phyloP scores from a whole-genome alignment of 2,329 filamentous ascomycete genomes.

The Xylariomycetidae sp. region DNA sequence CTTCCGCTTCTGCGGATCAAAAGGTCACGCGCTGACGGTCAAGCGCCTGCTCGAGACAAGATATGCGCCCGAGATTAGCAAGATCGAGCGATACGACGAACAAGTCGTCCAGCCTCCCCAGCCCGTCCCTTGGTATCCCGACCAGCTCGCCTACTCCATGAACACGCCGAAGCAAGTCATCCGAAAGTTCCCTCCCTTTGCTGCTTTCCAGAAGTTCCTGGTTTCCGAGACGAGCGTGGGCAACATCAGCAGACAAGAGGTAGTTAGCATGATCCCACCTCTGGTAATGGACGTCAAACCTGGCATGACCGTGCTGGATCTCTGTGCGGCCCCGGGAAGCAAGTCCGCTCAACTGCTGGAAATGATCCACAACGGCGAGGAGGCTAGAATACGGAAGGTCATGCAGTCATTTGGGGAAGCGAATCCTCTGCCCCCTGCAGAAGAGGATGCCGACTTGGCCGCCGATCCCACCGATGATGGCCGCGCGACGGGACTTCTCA shows the following conservation, averaged over 20 bases:
- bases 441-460: slow-evolving; percentile 50
- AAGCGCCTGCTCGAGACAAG: slow-evolving; percentile 80
- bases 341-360: slow-evolving; percentile 95
- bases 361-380: slow-evolving; percentile 88
- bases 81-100: slow-evolving; percentile 78
- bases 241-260: slow-evolving; percentile 95
- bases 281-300: slow-evolving; percentile 86
- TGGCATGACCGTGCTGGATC: slow-evolving; percentile 87
- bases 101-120: slow-evolving; percentile 73
- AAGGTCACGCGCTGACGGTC: slow-evolving; percentile 89
- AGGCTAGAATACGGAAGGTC: slow-evolving; percentile 72
- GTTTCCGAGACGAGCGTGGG: slow-evolving; percentile 96
- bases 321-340: slow-evolving; percentile 95
- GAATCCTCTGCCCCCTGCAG: slow-evolving; percentile 22
- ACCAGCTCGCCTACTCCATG: slow-evolving; percentile 95
- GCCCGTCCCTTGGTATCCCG: slow-evolving; percentile 86
- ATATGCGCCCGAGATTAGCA: slow-evolving; percentile 85
- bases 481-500: slow-evolving; percentile 80
- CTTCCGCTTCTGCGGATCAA: slow-evolving; percentile 94
- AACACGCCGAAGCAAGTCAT: slow-evolving; percentile 95
- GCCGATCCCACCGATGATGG: slow-evolving; percentile 67
- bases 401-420: slow-evolving; percentile 50
- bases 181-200: slow-evolving; percentile 87
- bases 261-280: slow-evolving; percentile 98
- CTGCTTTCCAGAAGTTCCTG: slow-evolving; percentile 93